Percentiles rank a stretch among this genome's conserved stretches.
phyloP scores from a whole-genome alignment of 1,139 yeast genomes.

The Protomyces gravidus region DNA sequence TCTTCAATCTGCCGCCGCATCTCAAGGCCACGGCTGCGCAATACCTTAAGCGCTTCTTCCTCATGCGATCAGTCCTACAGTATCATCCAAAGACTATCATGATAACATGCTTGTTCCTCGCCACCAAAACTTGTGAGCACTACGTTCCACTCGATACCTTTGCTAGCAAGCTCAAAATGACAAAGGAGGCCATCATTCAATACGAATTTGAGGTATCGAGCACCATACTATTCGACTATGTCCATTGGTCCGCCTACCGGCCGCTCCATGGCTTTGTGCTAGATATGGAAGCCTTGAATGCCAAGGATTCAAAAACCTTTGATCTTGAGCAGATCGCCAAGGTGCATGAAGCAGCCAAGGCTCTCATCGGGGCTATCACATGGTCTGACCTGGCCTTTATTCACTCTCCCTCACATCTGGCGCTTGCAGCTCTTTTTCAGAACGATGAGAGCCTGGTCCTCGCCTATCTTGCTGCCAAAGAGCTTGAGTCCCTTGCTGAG shows the following conservation, averaged over 20 bases:
- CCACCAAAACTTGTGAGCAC: constrained; percentile 87
- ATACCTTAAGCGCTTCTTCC: constrained; percentile 74
- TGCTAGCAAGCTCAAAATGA: constrained; percentile 47
- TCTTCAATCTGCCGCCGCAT: constrained; percentile 42
- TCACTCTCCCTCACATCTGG: constrained; percentile 92
- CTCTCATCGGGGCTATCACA: constrained; percentile 55
- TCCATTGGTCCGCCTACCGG: constrained; percentile 82
- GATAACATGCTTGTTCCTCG: constrained; percentile 80
- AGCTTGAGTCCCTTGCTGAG: not conserved
- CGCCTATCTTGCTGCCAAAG: constrained; percentile 51
- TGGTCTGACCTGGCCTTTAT: constrained; percentile 71
- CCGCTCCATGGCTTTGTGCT: constrained; percentile 89
- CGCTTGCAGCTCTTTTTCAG: constrained; percentile 73
- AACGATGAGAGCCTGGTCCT: constrained; percentile 62
- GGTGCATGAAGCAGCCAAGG: constrained; percentile 63
- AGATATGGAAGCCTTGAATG: constrained; percentile 60
- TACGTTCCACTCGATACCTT: constrained; percentile 83
- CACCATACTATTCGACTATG: constrained; percentile 68
- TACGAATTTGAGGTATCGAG: constrained; percentile 74
- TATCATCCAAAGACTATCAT: constrained; percentile 78
- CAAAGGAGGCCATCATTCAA: constrained; percentile 49
- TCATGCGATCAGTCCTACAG: constrained; percentile 75
- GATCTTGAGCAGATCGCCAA: constrained; percentile 38
- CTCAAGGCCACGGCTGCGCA: constrained; percentile 76
- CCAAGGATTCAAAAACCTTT: constrained; percentile 42